phyloP scores from a whole-genome alignment of 148 eudicot genomes.

The Camellia japonica region DNA sequence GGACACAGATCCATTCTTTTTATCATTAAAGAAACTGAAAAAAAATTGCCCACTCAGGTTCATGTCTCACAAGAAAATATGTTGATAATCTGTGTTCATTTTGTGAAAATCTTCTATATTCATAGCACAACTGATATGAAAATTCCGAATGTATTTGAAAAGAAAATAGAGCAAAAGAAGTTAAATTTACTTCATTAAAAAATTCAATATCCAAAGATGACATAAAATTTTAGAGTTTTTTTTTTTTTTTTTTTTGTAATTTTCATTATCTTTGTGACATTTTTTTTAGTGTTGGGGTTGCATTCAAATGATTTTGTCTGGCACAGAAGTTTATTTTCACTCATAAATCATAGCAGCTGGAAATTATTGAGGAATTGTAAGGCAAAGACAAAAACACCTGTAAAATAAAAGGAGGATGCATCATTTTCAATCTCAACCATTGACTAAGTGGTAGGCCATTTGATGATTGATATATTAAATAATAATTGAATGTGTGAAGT shows the following conservation, averaged over 20 bases:
- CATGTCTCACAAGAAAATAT: no score
- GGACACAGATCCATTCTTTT: no score
- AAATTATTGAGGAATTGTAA: not conserved
- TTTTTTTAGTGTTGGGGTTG: not conserved
- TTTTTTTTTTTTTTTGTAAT: not conserved
- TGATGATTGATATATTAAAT: not conserved
- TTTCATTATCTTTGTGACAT: not conserved
- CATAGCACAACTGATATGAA: no score
- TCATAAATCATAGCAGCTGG: not conserved
- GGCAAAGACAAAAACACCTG: conserved; percentile 3
- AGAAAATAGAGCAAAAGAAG: no score
- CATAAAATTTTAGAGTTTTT: no score
- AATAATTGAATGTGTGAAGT: not conserved
- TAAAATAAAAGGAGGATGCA: not conserved
- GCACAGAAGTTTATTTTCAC: not conserved
- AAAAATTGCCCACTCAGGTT: no score
- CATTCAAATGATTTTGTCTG: conserved; percentile 34
- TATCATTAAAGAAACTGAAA: no score
- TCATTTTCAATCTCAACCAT: conserved; percentile 6
- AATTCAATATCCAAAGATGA: no score
- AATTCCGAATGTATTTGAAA: no score
- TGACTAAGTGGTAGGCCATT: conserved; percentile 4
- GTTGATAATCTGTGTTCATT: no score
- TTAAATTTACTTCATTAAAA: no score
- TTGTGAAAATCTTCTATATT: no score